Conservation (phyloP, 75 land plant genomes). For the Selaginella tamariscina region DNA sequence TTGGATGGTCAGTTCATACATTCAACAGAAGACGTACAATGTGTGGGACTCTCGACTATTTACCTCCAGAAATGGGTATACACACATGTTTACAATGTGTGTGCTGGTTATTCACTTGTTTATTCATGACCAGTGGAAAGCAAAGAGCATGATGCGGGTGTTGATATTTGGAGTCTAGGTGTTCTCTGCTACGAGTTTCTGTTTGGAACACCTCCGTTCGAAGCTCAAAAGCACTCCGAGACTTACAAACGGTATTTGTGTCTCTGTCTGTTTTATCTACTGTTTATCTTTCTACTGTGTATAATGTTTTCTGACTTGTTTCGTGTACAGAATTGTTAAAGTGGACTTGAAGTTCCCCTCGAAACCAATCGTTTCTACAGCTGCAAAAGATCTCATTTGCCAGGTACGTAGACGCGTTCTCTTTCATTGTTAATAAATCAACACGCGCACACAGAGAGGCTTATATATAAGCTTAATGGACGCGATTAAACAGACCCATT, state of each 20-base stretch:
- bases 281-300: background rate
- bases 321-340: slow-evolving; percentile 45
- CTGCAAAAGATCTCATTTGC: slow-evolving; percentile 67
- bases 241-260: slow-evolving; percentile 47
- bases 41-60: slow-evolving; percentile 85
- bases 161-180: slow-evolving; percentile 43
- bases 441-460: too few relatives aligned
- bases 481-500: too few relatives aligned
- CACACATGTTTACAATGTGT: background rate
- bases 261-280: background rate
- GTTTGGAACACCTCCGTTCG: slow-evolving; percentile 37
- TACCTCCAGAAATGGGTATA: slow-evolving; percentile 73
- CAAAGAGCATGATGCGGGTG: slow-evolving; percentile 38
- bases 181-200: slow-evolving; percentile 38
- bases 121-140: slow-evolving; percentile 38
- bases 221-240: slow-evolving; percentile 35
- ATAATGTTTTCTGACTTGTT: background rate
- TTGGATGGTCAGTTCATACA: slow-evolving; percentile 90
- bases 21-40: slow-evolving; percentile 51
- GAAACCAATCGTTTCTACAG: slow-evolving; percentile 38
- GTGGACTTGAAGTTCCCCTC: slow-evolving; percentile 65
- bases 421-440: background rate
- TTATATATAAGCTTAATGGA: too few relatives aligned
- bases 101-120: background rate
- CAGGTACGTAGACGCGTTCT: slow-evolving; percentile 25